Evolutionary conservation across 805 yeast genomes (phyloP).

Genomic region (Candida sonorensis): DNA sequence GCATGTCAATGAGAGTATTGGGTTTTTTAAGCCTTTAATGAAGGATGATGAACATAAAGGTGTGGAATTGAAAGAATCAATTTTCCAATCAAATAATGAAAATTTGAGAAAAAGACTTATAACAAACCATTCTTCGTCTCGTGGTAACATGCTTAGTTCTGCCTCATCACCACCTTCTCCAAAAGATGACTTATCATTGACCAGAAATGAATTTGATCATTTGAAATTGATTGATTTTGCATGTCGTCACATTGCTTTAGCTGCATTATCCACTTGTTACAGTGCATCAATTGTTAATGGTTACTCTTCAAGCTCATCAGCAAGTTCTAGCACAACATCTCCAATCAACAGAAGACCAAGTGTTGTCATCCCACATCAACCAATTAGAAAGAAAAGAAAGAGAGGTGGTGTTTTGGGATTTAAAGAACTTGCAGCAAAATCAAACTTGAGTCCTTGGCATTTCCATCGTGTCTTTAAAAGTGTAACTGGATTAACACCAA

Average conservation of each 20-base stretch:
- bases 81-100: constrained; percentile 8
- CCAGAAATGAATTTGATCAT: constrained; percentile 64
- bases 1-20: constrained; percentile 48
- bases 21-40: constrained; percentile 46
- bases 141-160: too few relatives aligned
- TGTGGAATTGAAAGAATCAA: constrained; percentile 15
- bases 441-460: constrained; percentile 85
- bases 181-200: constrained; percentile 24
- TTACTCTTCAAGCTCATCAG: constrained; percentile 3
- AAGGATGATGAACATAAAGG: constrained; percentile 38
- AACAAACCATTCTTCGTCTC: constrained; percentile 19
- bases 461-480: constrained; percentile 86
- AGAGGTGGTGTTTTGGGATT: constrained; percentile 78
- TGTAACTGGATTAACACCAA: constrained; percentile 82
- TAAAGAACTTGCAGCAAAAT: constrained; percentile 80
- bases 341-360: constrained; percentile 3
- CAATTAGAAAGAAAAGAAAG: constrained; percentile 42
- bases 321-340: constrained; percentile 2
- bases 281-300: constrained; percentile 8
- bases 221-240: constrained; percentile 66
- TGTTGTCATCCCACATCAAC: constrained; percentile 8
- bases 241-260: constrained; percentile 75
- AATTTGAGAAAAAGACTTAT: constrained; percentile 13
- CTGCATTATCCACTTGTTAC: constrained; percentile 39
- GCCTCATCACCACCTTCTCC: too few relatives aligned